Evolutionary conservation across 371 early-diverging fungal genomes (phyloP).

Genomic region (Mucor irregularis): DNA sequence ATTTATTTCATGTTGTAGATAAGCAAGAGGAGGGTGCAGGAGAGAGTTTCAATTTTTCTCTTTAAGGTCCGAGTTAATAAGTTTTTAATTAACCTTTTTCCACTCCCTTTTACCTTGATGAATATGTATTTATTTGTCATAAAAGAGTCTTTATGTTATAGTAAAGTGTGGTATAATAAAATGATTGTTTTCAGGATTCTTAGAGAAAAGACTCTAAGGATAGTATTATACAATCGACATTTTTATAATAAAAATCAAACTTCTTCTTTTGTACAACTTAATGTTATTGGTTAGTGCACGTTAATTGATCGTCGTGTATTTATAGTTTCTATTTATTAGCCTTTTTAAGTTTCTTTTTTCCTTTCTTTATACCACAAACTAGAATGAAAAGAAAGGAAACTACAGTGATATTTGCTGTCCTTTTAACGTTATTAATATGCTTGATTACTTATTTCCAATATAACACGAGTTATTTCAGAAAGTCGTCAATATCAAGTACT

Average conservation of each 20-base stretch:
- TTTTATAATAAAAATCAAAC: not conserved
- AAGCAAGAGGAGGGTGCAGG: no score
- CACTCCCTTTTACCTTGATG: no score
- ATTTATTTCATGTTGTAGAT: no score
- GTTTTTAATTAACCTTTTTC: no score
- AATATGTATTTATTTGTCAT: no score
- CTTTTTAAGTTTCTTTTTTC: conserved; percentile 1
- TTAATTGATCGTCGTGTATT: not conserved
- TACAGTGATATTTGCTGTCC: not conserved
- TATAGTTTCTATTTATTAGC: not conserved
- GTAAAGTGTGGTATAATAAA: not conserved
- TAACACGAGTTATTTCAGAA: not conserved
- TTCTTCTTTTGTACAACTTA: not conserved
- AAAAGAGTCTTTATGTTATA: no score
- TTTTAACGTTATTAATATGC: not conserved
- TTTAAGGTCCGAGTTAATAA: no score
- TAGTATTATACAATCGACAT: conserved; percentile 22
- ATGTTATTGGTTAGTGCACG: not conserved
- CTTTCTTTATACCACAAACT: not conserved
- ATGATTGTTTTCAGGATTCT: conserved; percentile 12
- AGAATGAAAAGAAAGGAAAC: conserved; percentile 13
- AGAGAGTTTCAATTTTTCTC: no score
- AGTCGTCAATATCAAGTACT: not conserved
- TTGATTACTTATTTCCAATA: conserved; percentile 10
- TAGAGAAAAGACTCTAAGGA: conserved; percentile 4